Percentiles rank a stretch among this genome's conserved stretches.
These are phyloP conservation scores for Hydrangea macrophylla DNA, from an alignment of 148 eudicot genomes.

Conservation along the genomic window DNA sequence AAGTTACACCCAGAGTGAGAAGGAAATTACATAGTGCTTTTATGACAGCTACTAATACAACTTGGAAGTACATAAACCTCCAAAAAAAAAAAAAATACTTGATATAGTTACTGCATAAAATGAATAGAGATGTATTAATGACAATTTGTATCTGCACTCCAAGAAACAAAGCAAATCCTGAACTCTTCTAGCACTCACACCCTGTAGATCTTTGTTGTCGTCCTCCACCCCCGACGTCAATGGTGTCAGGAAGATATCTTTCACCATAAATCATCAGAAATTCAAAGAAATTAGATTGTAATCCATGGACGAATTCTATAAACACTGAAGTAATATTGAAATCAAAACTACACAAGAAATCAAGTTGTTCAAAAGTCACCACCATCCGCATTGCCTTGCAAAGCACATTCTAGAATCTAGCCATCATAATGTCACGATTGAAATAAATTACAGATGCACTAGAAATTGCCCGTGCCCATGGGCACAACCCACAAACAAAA, in stretches of 20 bases:
- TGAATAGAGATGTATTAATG: background rate
- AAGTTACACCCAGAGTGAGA: too few species aligned
- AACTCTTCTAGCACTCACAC: slow-evolving; percentile 44
- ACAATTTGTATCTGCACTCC: background rate
- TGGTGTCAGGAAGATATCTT: slow-evolving; percentile 66
- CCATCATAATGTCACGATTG: too few species aligned
- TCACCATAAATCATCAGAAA: slow-evolving; percentile 6
- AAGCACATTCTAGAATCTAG: too few species aligned
- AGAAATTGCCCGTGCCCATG: too few species aligned
- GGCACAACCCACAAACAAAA: too few species aligned
- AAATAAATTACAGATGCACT: too few species aligned
- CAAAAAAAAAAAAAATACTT: background rate
- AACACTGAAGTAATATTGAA: too few species aligned
- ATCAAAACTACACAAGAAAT: too few species aligned
- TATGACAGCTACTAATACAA: background rate
- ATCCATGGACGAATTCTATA: background rate
- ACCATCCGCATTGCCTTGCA: too few species aligned
- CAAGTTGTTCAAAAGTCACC: too few species aligned
- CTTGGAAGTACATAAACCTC: background rate
- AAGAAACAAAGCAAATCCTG: background rate
- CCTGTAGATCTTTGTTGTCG: slow-evolving; percentile 61
- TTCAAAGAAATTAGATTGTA: background rate
- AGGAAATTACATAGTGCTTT: too few species aligned
- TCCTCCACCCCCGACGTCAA: slow-evolving; percentile 52
- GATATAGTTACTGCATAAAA: background rate